Percentiles rank a stretch among this genome's conserved stretches.
These are phyloP conservation scores for Penicillium sp. DNA, from an alignment of 2,329 filamentous ascomycete genomes.

Conservation along the genomic window DNA sequence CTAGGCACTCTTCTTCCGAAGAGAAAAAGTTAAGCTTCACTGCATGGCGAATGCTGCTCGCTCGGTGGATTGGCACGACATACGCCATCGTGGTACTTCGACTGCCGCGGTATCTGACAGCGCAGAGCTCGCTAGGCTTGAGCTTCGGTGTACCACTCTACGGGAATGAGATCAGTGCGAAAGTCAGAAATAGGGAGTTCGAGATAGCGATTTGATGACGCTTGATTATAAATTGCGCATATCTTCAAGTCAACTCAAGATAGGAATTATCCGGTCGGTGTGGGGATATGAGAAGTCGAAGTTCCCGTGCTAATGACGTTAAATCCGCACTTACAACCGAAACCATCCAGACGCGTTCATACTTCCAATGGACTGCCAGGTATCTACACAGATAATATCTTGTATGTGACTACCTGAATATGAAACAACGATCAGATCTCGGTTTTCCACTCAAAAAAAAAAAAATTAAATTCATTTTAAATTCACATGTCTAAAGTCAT, in stretches of 20 bases:
- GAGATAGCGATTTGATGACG: not conserved
- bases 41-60: constrained; percentile 88
- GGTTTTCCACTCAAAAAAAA: not conserved
- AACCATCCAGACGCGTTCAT: constrained; percentile 4
- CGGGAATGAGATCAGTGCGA: not conserved
- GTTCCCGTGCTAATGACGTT: constrained; percentile 7
- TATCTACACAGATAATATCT: too few species aligned
- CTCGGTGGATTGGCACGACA: constrained; percentile 85
- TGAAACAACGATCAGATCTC: not conserved
- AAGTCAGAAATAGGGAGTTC: not conserved
- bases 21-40: constrained; percentile 75
- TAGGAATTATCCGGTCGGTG: not conserved
- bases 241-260: not conserved
- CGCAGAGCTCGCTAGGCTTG: constrained; percentile 13
- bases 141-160: constrained; percentile 7
- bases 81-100: constrained; percentile 70
- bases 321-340: constrained; percentile 19
- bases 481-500: constrained; percentile 16
- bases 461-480: constrained; percentile 10
- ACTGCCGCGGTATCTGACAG: constrained; percentile 3
- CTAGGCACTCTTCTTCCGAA: constrained; percentile 73
- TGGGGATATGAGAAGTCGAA: not conserved
- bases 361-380: not conserved
- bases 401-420: too few species aligned
- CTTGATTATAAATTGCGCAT: not conserved